A percentile compares a stretch with the other conserved stretches of the same genome.
phyloP scores from a whole-genome alignment of 1,139 yeast species.

The Yamadazyma dushanensis region DNA sequence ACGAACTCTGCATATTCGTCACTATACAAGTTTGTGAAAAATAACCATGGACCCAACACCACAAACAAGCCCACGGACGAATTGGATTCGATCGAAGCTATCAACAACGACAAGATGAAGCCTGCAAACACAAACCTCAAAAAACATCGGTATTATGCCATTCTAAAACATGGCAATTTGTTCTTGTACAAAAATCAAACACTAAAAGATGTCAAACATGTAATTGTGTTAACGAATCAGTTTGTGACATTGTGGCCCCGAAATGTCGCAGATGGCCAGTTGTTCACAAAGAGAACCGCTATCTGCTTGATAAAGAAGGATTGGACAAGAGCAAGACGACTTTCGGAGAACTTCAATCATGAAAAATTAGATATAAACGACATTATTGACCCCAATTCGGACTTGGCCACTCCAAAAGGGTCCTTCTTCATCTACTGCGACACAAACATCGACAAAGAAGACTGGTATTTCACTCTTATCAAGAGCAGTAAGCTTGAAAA shows the following conservation, averaged over 20 bases:
- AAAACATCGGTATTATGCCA: constrained; percentile 66
- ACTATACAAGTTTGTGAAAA: constrained; percentile 56
- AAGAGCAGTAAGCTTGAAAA: constrained; percentile 57
- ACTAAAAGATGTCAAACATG: constrained; percentile 71
- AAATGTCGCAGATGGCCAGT: constrained; percentile 63
- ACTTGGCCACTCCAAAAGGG: constrained; percentile 45
- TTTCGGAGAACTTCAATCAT: constrained; percentile 24
- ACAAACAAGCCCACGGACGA: constrained; percentile 3
- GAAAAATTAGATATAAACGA: constrained; percentile 22
- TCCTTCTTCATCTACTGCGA: constrained; percentile 78
- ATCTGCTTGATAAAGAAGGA: constrained; percentile 60
- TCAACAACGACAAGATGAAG: constrained; percentile 8
- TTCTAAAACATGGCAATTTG: constrained; percentile 79
- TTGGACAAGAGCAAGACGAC: constrained; percentile 31
- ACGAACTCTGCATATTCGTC: constrained; percentile 60
- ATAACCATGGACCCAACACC: constrained; percentile 14
- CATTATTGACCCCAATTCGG: constrained; percentile 20
- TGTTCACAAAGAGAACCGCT: constrained; percentile 78
- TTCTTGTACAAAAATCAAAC: constrained; percentile 74
- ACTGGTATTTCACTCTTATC: constrained; percentile 86
- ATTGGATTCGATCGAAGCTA: constrained; percentile 6
- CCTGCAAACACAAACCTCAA: constrained; percentile 22
- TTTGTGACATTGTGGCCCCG: constrained; percentile 89
- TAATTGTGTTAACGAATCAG: constrained; percentile 70
- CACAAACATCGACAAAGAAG: constrained; percentile 80